These are phyloP conservation scores for Chamaecyparis obtusa DNA, from an alignment of 75 land plant genomes.

Conservation along the genomic window DNA sequence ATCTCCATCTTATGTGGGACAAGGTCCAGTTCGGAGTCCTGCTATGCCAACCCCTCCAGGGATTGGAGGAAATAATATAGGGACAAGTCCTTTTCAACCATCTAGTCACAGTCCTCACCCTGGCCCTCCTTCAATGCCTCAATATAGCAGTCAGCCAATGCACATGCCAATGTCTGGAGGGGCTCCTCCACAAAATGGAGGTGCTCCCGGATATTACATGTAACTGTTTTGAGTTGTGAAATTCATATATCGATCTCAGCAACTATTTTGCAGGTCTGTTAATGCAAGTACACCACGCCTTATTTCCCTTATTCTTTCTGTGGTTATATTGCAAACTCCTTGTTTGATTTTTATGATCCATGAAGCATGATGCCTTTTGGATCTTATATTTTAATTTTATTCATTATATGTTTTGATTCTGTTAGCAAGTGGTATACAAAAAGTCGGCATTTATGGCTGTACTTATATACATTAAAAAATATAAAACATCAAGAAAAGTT, in stretches of 20 bases:
- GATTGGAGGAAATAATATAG: neutral
- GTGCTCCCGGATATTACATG: constrained; percentile 4
- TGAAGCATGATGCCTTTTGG: neutral
- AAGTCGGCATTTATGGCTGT: neutral
- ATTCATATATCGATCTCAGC: neutral
- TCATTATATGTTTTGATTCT: neutral
- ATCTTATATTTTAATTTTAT: neutral
- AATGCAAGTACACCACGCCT: neutral
- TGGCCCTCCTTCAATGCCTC: constrained; percentile 5
- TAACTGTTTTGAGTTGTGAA: constrained; percentile 1
- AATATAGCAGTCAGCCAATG: constrained; percentile 7
- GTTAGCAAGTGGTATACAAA: neutral
- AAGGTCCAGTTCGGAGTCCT: neutral
- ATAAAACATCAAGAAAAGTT: neutral
- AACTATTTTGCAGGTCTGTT: constrained; percentile 6
- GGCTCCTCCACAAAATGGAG: constrained; percentile 3
- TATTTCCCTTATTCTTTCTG: neutral
- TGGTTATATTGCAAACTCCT: neutral
- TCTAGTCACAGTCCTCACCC: constrained; percentile 11
- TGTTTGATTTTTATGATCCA: neutral
- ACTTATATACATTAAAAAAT: neutral
- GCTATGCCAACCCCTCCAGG: constrained; percentile 11
- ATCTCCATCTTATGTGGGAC: constrained; percentile 9
- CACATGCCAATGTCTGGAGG: constrained; percentile 14
- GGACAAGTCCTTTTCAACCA: constrained; percentile 1